These are phyloP conservation scores for Euphorbia corollata DNA, from an alignment of 441 rosid genomes.

Conservation along the genomic window DNA sequence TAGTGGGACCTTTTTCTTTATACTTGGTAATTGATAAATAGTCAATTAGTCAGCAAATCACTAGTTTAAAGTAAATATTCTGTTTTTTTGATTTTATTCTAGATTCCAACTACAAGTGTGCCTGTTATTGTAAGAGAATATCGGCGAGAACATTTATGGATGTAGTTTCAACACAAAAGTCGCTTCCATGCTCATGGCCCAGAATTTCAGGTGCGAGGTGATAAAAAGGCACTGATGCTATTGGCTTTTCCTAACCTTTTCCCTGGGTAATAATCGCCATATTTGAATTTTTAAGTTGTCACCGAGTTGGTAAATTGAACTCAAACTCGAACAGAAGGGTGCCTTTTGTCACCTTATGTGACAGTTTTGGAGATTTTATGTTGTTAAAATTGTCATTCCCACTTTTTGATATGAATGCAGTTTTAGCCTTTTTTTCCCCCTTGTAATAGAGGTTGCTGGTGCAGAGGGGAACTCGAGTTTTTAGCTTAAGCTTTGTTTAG, in stretches of 20 bases:
- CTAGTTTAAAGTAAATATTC: too few species aligned
- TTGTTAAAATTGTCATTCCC: neutral
- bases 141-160: slow-evolving; percentile 60
- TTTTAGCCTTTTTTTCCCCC: neutral
- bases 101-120: slow-evolving; percentile 93
- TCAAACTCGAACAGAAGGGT: slow-evolving; percentile 11
- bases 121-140: slow-evolving; percentile 91
- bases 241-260: neutral
- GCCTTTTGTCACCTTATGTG: slow-evolving; percentile 9
- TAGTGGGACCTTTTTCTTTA: neutral
- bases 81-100: neutral
- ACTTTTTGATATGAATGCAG: neutral
- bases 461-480: neutral
- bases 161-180: slow-evolving; percentile 22
- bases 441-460: neutral
- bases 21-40: neutral
- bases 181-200: neutral
- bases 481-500: neutral
- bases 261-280: neutral
- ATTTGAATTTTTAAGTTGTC: too few species aligned
- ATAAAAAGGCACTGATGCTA: neutral
- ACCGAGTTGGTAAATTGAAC: slow-evolving; percentile 4
- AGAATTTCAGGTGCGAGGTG: neutral
- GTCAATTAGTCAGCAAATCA: neutral
- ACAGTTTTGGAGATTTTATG: slow-evolving; percentile 20